Conservation (phyloP, 1,139 yeast genomes). For the Blastobotrys raffinosifermentans region DNA sequence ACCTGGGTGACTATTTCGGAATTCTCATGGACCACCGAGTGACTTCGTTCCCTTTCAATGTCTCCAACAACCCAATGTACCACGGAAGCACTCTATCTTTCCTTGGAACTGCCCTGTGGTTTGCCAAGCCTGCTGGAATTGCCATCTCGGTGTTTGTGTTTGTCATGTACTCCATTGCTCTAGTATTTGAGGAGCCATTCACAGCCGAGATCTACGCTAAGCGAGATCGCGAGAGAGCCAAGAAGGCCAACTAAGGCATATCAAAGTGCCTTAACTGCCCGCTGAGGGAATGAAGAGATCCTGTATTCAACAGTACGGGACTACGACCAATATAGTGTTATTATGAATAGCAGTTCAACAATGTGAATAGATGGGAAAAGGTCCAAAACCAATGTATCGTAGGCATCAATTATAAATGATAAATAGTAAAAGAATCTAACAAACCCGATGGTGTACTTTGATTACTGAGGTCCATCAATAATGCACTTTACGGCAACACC, state of each 20-base stretch:
- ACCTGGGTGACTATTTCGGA: constrained; percentile 95
- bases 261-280: background rate
- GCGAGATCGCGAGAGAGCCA: constrained; percentile 42
- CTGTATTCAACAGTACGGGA: no score
- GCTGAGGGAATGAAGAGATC: no score
- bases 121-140: constrained; percentile 86
- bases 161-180: constrained; percentile 76
- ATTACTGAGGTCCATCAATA: constrained; percentile 42
- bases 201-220: constrained; percentile 81
- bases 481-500: constrained; percentile 56
- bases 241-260: constrained; percentile 20
- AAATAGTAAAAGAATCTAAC: no score
- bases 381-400: no score
- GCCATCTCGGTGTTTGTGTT: constrained; percentile 65
- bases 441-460: background rate
- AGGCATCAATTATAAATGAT: no score
- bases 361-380: no score
- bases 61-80: constrained; percentile 93
- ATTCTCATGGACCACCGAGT: constrained; percentile 87
- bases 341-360: no score
- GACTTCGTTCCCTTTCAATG: constrained; percentile 89
- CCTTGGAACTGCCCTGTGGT: constrained; percentile 84
- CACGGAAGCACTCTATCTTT: constrained; percentile 86
- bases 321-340: no score
- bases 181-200: constrained; percentile 89